Evolutionary conservation across 2,329 filamentous ascomycete genomes (phyloP).

Genomic region (Chaetothyriales sp.): DNA sequence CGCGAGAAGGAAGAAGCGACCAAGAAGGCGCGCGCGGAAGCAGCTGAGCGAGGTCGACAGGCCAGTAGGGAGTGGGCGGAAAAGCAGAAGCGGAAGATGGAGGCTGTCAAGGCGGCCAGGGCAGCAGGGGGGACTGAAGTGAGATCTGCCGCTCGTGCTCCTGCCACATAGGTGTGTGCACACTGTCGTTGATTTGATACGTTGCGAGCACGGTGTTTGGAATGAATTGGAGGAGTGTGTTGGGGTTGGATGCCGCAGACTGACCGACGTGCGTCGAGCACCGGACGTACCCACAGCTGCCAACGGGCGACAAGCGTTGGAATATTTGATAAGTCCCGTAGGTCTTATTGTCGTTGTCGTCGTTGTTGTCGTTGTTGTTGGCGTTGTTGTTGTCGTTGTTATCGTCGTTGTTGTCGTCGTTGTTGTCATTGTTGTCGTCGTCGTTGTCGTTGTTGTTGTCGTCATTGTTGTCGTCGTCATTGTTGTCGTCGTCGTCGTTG

Average conservation of each 20-base stretch:
- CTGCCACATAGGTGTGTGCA: neutral
- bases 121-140: neutral
- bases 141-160: neutral
- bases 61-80: constrained; percentile 26
- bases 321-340: neutral
- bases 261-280: neutral
- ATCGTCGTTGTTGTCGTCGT: too few species aligned
- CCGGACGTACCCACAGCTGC: neutral
- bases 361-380: neutral
- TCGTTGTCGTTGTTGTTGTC: too few species aligned
- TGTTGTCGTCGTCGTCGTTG: neutral
- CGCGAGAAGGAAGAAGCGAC: constrained; percentile 23
- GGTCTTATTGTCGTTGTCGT: neutral
- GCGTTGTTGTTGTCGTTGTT: neutral
- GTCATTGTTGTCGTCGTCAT: neutral
- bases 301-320: neutral
- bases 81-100: constrained; percentile 19
- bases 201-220: neutral
- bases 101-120: constrained; percentile 3
- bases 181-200: neutral
- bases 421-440: too few species aligned
- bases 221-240: neutral
- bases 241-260: neutral
- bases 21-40: constrained; percentile 23
- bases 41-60: constrained; percentile 22